These are phyloP conservation scores for Aspergillus sp. DNA, from an alignment of 2,329 filamentous ascomycete species.

Conservation along the genomic window DNA sequence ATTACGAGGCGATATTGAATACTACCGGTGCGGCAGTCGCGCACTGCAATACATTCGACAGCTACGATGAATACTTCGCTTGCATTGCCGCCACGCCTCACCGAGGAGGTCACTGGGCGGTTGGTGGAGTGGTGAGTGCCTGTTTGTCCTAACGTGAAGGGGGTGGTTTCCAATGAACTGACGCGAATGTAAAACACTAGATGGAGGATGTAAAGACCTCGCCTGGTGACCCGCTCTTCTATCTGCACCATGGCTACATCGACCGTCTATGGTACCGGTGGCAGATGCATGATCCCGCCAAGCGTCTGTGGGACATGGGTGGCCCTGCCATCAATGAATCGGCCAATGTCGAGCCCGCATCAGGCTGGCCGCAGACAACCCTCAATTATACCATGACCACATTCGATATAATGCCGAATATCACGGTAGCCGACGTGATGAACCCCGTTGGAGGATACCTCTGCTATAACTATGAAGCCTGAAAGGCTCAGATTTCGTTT, in stretches of 20 bases:
- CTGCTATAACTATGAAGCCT: constrained; percentile 1
- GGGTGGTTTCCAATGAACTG: not conserved
- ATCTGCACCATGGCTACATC: constrained; percentile 3
- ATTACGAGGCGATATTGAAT: not conserved
- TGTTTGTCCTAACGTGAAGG: too few species aligned
- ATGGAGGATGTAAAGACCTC: constrained; percentile 1
- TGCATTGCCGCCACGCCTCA: not conserved
- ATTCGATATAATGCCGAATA: not conserved
- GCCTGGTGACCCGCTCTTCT: not conserved
- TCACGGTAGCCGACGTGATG: not conserved
- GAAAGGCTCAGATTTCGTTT: not conserved
- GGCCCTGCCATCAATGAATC: not conserved
- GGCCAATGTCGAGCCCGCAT: not conserved
- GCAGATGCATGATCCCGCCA: not conserved
- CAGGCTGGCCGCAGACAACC: not conserved
- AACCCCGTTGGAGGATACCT: not conserved
- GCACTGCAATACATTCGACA: not conserved
- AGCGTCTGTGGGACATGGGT: not conserved
- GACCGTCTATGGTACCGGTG: not conserved
- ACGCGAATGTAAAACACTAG: not conserved
- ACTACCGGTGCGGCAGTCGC: not conserved
- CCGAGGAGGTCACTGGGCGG: not conserved
- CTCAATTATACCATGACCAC: not conserved
- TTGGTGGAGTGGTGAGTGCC: not conserved
- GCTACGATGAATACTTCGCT: not conserved